Conservation (phyloP, 805 yeast species). For the Myxozyma monticola region DNA sequence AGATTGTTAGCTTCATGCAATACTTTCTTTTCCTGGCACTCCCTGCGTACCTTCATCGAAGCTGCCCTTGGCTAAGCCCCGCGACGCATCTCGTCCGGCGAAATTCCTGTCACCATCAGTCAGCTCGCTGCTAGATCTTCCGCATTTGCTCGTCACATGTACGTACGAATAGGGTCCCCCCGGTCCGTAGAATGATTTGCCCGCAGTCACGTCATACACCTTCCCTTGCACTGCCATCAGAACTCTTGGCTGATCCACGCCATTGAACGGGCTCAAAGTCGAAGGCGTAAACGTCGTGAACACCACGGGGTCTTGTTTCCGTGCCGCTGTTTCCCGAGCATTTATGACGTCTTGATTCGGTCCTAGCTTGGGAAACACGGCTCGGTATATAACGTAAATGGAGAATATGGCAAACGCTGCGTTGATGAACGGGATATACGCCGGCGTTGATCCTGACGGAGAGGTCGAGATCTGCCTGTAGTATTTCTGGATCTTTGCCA, state of each 20-base stretch:
- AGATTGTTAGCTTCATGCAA: background rate
- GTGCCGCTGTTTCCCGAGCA: conserved; percentile 10
- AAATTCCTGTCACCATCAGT: conserved; percentile 44
- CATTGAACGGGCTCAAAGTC: conserved; percentile 69
- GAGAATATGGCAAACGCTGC: conserved; percentile 10
- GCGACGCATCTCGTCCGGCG: conserved; percentile 74
- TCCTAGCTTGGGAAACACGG: conserved; percentile 13
- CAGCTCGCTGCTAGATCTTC: background rate
- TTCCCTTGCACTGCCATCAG: conserved; percentile 74
- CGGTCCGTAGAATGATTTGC: conserved; percentile 71
- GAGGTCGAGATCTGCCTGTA: too few species aligned
- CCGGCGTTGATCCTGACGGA: too few species aligned
- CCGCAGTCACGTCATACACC: conserved; percentile 74
- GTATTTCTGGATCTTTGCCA: too few species aligned
- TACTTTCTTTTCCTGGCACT: background rate
- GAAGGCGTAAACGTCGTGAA: conserved; percentile 65
- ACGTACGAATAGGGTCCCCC: conserved; percentile 61
- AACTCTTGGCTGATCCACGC: conserved; percentile 46
- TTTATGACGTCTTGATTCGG: background rate
- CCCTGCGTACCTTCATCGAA: conserved; percentile 35
- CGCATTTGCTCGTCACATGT: background rate
- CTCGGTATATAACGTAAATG: conserved; percentile 14
- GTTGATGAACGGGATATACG: conserved; percentile 15
- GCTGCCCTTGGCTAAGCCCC: conserved; percentile 73
- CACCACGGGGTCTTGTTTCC: conserved; percentile 34